phyloP scores from a whole-genome alignment of 441 rosid genomes.

The Biscutella laevigata region DNA sequence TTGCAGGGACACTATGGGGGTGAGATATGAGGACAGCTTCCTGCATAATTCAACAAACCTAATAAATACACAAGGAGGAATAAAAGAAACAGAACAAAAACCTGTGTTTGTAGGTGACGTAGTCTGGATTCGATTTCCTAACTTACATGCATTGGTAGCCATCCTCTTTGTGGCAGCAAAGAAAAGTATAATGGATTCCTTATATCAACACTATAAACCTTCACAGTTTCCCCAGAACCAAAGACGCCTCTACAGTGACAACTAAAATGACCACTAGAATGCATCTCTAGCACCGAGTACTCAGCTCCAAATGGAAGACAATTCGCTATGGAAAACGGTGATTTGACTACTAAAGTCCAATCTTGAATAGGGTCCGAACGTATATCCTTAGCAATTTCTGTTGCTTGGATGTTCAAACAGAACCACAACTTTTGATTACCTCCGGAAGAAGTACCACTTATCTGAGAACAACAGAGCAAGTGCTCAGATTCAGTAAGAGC shows the following conservation, averaged over 20 bases:
- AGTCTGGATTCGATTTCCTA: constrained; percentile 14
- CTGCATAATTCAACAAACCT: constrained; percentile 34
- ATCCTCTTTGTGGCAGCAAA: constrained; percentile 80
- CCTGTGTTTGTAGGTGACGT: constrained; percentile 7
- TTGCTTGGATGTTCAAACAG: constrained; percentile 66
- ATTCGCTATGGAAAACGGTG: constrained; percentile 73
- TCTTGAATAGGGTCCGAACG: constrained; percentile 78
- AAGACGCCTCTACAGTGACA: constrained; percentile 63
- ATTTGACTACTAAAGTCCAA: constrained; percentile 79
- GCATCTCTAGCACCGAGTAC: constrained; percentile 74
- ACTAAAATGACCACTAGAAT: constrained; percentile 51
- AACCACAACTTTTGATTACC: constrained; percentile 64
- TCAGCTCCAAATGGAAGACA: constrained; percentile 87
- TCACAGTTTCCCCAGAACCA: constrained; percentile 60
- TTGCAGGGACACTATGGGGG: constrained; percentile 69
- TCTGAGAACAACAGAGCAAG: constrained; percentile 60
- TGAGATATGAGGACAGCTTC: constrained; percentile 88
- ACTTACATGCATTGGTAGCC: constrained; percentile 79
- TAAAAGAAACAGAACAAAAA: neutral
- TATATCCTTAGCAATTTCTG: constrained; percentile 76
- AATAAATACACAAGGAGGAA: constrained; percentile 14
- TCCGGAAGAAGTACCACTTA: constrained; percentile 53
- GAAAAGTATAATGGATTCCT: constrained; percentile 67
- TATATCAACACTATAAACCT: constrained; percentile 70
- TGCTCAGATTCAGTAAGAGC: constrained; percentile 62